These are phyloP conservation scores for Cornus suecica DNA, from an alignment of 148 eudicot genomes.

Conservation along the genomic window DNA sequence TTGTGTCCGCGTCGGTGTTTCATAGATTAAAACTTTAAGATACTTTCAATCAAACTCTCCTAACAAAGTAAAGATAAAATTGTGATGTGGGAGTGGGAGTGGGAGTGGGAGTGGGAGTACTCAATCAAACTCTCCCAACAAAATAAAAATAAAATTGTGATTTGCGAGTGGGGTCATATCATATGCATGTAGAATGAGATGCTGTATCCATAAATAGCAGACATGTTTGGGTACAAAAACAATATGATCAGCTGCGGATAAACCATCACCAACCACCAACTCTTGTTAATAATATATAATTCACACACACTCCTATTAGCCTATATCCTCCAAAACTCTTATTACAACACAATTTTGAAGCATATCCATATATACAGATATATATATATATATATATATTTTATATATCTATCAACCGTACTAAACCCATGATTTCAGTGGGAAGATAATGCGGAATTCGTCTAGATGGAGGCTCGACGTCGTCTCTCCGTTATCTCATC, in stretches of 20 bases:
- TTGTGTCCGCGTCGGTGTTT: no score
- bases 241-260: background rate
- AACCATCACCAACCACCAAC: background rate
- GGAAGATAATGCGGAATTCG: background rate
- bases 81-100: no score
- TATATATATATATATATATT: no score
- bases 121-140: no score
- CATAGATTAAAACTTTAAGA: no score
- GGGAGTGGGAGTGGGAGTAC: no score
- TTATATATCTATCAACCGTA: background rate
- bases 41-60: no score
- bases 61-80: no score
- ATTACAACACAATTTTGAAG: background rate
- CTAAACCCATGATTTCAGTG: background rate
- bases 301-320: background rate
- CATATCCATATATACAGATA: background rate
- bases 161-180: no score
- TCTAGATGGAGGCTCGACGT: slow-evolving; percentile 53
- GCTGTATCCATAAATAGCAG: no score
- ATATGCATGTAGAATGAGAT: no score
- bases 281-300: background rate
- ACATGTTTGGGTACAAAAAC: background rate
- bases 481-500: slow-evolving; percentile 58
- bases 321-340: background rate
- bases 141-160: no score